phyloP scores from a whole-genome alignment of 768 basidiomycete species.

The Macrolepiota dolichaula region DNA sequence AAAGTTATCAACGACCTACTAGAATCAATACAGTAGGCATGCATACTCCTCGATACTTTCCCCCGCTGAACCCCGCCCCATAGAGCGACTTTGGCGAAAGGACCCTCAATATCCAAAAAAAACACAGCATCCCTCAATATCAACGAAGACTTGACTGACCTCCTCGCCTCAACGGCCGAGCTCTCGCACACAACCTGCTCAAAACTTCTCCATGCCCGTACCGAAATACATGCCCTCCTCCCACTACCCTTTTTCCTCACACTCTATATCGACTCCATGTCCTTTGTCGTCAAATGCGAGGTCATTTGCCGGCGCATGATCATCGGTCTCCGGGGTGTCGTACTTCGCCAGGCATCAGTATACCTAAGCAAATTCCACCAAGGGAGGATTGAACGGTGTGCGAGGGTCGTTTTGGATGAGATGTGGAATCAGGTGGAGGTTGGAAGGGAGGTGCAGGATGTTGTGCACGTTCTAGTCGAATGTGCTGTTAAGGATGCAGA shows the following conservation, averaged over 20 bases:
- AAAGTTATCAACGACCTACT: conserved; percentile 55
- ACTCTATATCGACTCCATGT: conserved; percentile 85
- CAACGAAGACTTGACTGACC: conserved; percentile 70
- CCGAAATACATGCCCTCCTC: conserved; percentile 76
- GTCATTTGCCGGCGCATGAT: conserved; percentile 87
- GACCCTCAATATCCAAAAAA: conserved; percentile 21
- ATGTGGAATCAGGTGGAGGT: conserved; percentile 88
- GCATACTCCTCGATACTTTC: not conserved
- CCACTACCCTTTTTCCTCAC: conserved; percentile 71
- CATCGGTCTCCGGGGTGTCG: conserved; percentile 82
- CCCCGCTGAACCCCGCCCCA: not conserved
- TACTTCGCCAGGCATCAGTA: conserved; percentile 84
- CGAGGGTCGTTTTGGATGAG: conserved; percentile 93
- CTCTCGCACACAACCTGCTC: conserved; percentile 81
- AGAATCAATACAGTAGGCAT: conserved; percentile 36
- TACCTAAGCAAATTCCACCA: conserved; percentile 90
- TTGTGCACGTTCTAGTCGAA: conserved; percentile 72
- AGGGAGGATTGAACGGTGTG: conserved; percentile 69
- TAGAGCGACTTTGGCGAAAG: conserved; percentile 23
- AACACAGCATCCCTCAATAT: conserved; percentile 37
- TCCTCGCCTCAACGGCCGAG: conserved; percentile 78
- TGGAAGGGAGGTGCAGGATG: conserved; percentile 57
- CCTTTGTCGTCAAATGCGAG: conserved; percentile 87
- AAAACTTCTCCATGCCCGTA: conserved; percentile 70
- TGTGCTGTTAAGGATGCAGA: conserved; percentile 80